Evolutionary conservation across 208 protist genomes (phyloP).

Genomic region (Naegleria fowleri): DNA sequence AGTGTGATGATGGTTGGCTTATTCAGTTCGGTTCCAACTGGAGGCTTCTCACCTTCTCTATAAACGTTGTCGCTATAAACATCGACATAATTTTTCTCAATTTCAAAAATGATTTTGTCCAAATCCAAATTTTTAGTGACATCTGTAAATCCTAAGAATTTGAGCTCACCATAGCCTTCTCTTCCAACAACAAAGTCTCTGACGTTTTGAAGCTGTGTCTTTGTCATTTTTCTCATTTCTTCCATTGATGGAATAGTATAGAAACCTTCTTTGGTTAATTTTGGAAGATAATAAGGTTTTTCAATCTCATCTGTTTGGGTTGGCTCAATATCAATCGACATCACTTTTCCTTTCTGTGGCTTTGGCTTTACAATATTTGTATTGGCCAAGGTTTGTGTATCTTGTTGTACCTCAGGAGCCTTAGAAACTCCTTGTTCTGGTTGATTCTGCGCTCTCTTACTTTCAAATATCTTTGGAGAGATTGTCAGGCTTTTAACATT

Average conservation of each 20-base stretch:
- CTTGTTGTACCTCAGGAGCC: not conserved
- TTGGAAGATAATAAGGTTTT: not conserved
- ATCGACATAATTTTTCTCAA: not conserved
- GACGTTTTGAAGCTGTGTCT: not conserved
- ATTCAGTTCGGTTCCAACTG: not conserved
- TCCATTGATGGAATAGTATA: not conserved
- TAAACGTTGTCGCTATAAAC: not conserved
- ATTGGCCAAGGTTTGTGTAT: not conserved
- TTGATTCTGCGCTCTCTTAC: not conserved
- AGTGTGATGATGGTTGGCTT: not conserved
- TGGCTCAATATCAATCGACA: not conserved
- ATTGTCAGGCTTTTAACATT: not conserved
- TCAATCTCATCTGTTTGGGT: not conserved
- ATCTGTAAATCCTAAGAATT: slow-evolving; percentile 9
- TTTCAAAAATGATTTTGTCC: not conserved
- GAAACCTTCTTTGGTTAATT: not conserved
- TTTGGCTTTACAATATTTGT: not conserved
- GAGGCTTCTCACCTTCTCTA: not conserved
- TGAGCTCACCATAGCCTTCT: not conserved
- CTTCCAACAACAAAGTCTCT: not conserved
- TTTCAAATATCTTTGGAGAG: not conserved
- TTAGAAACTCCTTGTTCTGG: not conserved
- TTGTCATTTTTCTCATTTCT: not conserved
- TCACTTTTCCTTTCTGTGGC: not conserved
- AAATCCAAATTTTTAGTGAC: not conserved